These are phyloP conservation scores for Capsicum baccatum DNA, from an alignment of 257 asterid species.

Conservation along the genomic window DNA sequence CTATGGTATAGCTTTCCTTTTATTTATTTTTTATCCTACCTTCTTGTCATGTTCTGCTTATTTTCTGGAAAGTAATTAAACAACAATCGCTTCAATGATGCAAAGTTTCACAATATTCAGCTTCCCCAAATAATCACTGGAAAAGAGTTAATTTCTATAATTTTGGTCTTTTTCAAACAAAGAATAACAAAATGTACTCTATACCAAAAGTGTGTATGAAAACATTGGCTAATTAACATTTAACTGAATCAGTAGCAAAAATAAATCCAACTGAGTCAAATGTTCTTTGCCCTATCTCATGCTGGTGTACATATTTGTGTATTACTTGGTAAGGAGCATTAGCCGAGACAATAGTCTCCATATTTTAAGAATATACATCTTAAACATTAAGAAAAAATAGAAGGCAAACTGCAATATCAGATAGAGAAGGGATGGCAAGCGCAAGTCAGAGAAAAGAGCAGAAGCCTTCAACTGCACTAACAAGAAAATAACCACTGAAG, in stretches of 20 bases:
- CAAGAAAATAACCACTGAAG: background rate
- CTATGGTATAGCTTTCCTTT: background rate
- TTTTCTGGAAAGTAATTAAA: background rate
- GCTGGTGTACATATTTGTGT: background rate
- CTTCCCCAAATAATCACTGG: background rate
- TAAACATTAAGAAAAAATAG: background rate
- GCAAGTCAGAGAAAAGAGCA: background rate
- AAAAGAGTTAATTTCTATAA: background rate
- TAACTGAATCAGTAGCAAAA: too few species aligned
- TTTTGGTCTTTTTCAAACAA: background rate
- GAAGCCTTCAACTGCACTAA: background rate
- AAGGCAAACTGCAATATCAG: background rate
- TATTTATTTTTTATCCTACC: background rate
- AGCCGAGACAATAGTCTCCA: background rate
- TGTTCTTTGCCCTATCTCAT: conserved; percentile 1
- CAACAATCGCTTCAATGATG: background rate
- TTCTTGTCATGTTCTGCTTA: background rate
- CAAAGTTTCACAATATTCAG: conserved; percentile 8
- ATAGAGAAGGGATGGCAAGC: background rate
- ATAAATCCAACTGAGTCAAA: background rate
- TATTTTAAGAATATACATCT: background rate
- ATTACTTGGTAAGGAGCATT: background rate
- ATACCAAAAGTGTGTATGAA: background rate
- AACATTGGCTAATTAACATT: too few species aligned
- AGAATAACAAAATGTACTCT: background rate